Percentiles rank a stretch among this genome's conserved stretches.
Conservation (phyloP, 768 basidiomycete species). For the Xanthoconium stramineum region DNA sequence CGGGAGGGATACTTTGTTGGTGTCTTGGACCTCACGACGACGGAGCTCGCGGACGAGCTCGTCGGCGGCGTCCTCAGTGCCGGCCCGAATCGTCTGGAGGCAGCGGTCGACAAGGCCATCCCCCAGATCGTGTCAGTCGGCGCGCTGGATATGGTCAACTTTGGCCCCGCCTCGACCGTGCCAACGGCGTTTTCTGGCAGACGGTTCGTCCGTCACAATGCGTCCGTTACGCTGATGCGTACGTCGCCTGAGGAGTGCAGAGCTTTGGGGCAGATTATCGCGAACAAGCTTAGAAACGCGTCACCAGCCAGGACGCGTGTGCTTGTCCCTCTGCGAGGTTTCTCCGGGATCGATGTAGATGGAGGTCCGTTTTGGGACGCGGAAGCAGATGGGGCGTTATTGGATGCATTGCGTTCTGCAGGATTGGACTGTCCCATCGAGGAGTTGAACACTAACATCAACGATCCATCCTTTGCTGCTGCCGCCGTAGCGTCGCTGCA, state of each 20-base stretch:
- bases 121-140: slow-evolving; percentile 32
- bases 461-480: slow-evolving; percentile 22
- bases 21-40: slow-evolving; percentile 32
- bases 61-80: slow-evolving; percentile 29
- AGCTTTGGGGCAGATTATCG: slow-evolving; percentile 21
- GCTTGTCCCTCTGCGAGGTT: slow-evolving; percentile 24
- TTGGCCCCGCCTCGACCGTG: slow-evolving; percentile 28
- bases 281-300: slow-evolving; percentile 18
- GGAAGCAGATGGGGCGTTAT: slow-evolving; percentile 23
- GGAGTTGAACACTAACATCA: slow-evolving; percentile 27
- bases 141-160: slow-evolving; percentile 35
- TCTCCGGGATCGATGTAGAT: slow-evolving; percentile 25
- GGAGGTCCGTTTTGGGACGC: slow-evolving; percentile 24
- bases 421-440: slow-evolving; percentile 17
- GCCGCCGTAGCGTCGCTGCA: slow-evolving; percentile 18
- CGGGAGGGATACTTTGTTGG: slow-evolving; percentile 22
- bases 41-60: slow-evolving; percentile 32
- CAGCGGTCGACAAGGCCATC: slow-evolving; percentile 16
- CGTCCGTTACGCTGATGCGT: slow-evolving; percentile 30
- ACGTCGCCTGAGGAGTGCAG: slow-evolving; percentile 26
- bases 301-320: slow-evolving; percentile 17
- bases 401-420: slow-evolving; percentile 14
- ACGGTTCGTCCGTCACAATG: slow-evolving; percentile 24
- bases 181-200: slow-evolving; percentile 16
- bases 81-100: slow-evolving; percentile 27